Percentiles rank a stretch among this genome's conserved stretches.
Evolutionary conservation across 148 eudicot species (phyloP).

Genomic region (Silene latifolia): DNA sequence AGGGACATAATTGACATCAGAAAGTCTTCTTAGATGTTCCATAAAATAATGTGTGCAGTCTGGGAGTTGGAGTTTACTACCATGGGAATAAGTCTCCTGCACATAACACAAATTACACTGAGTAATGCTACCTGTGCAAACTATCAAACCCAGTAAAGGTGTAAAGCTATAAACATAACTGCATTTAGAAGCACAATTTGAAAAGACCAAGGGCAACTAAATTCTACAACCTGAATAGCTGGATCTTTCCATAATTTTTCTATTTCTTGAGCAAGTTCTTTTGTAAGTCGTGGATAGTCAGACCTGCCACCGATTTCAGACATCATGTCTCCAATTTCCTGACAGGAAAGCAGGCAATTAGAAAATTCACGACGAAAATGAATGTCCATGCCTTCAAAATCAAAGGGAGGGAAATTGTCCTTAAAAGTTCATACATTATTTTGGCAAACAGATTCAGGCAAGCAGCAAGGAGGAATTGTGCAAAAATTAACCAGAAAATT

Average conservation of each 20-base stretch:
- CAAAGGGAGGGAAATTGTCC: not conserved
- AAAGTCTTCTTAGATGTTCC: constrained; percentile 76
- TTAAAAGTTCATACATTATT: not conserved
- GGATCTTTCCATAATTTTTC: constrained; percentile 78
- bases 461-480: not conserved
- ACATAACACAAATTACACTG: constrained; percentile 13
- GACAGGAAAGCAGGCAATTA: constrained; percentile 22
- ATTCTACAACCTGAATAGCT: constrained; percentile 71
- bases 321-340: constrained; percentile 81
- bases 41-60: constrained; percentile 80
- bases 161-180: not conserved
- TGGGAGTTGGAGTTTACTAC: constrained; percentile 89
- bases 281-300: constrained; percentile 70
- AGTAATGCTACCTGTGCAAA: constrained; percentile 3
- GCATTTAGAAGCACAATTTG: not conserved
- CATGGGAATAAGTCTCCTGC: constrained; percentile 77
- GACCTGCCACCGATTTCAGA: constrained; percentile 81
- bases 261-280: constrained; percentile 67
- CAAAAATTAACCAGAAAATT: not conserved
- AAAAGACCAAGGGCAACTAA: constrained; percentile 3
- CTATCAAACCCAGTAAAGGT: not conserved
- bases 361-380: not conserved
- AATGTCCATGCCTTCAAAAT: not conserved
- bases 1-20: constrained; percentile 70
- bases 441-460: not conserved